These are phyloP conservation scores for Boletus rex-veris DNA, from an alignment of 768 basidiomycete species.

Conservation along the genomic window DNA sequence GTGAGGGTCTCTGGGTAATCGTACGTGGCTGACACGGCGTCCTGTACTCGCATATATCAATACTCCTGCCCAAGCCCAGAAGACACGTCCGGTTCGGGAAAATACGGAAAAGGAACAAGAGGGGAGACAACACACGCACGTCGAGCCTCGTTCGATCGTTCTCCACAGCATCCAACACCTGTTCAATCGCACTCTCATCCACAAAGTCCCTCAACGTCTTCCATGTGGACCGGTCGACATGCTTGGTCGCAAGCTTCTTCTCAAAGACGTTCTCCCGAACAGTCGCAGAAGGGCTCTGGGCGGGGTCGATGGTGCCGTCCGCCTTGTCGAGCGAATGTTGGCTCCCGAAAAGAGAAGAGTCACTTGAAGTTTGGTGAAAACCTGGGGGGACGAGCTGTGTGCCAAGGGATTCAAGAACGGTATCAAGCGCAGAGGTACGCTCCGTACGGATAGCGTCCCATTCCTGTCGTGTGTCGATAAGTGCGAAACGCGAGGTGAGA, in stretches of 20 bases:
- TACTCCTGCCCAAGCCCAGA: not conserved
- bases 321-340: conserved; percentile 53
- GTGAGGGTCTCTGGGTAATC: conserved; percentile 65
- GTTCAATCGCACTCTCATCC: conserved; percentile 78
- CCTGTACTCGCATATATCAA: conserved; percentile 37
- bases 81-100: not conserved
- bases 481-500: not conserved
- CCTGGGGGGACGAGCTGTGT: conserved; percentile 72
- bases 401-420: conserved; percentile 68
- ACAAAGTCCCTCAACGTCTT: conserved; percentile 85
- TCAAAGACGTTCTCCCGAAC: conserved; percentile 24
- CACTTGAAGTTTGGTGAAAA: conserved; percentile 64
- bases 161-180: conserved; percentile 70
- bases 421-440: conserved; percentile 61
- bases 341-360: conserved; percentile 77
- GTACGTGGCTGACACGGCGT: conserved; percentile 57
- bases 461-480: conserved; percentile 40
- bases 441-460: conserved; percentile 67
- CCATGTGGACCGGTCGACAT: conserved; percentile 57
- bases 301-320: conserved; percentile 38
- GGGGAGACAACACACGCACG: conserved; percentile 38
- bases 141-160: conserved; percentile 64
- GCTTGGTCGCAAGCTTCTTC: conserved; percentile 15
- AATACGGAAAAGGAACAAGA: not conserved
- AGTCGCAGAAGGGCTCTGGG: conserved; percentile 30